A percentile compares a stretch with the other conserved stretches of the same genome.
These are phyloP conservation scores for Tolypocladium tropicale DNA, from an alignment of 2,329 filamentous ascomycete genomes.

Conservation along the genomic window DNA sequence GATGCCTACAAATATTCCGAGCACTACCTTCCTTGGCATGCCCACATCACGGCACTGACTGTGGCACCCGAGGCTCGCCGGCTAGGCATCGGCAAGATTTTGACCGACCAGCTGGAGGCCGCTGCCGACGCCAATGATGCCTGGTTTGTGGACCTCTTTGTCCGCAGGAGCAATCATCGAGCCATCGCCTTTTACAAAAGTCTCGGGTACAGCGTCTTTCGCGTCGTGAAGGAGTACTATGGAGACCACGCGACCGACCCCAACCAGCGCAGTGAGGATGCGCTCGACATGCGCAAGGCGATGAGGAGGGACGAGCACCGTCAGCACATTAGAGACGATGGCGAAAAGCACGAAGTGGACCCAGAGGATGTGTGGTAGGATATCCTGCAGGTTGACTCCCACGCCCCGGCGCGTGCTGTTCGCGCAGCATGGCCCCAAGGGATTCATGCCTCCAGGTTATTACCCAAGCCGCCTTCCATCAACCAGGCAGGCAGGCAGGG, in stretches of 20 bases:
- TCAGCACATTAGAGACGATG: conserved; percentile 70
- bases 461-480: background rate
- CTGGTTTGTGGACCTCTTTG: conserved; percentile 95
- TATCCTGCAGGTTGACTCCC: background rate
- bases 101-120: conserved; percentile 74
- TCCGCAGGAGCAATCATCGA: conserved; percentile 76
- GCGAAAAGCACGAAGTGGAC: conserved; percentile 65
- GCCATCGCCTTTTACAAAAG: conserved; percentile 83
- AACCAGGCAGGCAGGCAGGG: background rate
- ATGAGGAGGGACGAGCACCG: conserved; percentile 68
- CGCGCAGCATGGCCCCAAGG: background rate
- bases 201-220: conserved; percentile 86
- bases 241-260: conserved; percentile 66
- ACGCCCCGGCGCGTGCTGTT: background rate
- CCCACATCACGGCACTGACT: conserved; percentile 92
- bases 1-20: conserved; percentile 62
- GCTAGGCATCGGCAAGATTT: conserved; percentile 73
- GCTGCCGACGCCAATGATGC: conserved; percentile 72
- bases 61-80: conserved; percentile 80
- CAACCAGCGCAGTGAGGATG: conserved; percentile 63
- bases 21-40: conserved; percentile 98
- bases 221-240: conserved; percentile 86
- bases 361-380: conserved; percentile 76
- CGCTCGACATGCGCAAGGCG: conserved; percentile 93
- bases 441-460: background rate